A percentile compares a stretch with the other conserved stretches of the same genome.
These are phyloP conservation scores for Fusarium sp. DNA, from an alignment of 2,329 filamentous ascomycete genomes.

Conservation along the genomic window DNA sequence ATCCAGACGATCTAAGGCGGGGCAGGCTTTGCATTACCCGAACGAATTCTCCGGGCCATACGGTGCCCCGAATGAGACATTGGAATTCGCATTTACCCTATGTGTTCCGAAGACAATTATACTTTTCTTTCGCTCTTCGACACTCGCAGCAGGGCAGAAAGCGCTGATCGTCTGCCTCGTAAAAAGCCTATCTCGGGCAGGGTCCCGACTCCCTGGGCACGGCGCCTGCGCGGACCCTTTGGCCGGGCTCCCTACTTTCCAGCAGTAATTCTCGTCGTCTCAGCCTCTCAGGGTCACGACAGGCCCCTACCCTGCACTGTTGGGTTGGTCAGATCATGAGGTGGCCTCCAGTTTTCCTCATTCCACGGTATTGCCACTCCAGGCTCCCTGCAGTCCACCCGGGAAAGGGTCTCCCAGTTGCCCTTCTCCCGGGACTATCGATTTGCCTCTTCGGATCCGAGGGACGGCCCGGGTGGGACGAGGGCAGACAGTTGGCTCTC, in stretches of 20 bases:
- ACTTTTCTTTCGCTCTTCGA: not conserved
- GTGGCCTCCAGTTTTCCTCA: not conserved
- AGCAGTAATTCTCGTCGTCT: constrained; percentile 12
- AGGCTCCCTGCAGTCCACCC: constrained; percentile 11
- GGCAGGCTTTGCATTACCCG: constrained; percentile 17
- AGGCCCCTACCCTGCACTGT: constrained; percentile 1
- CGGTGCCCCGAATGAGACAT: not conserved
- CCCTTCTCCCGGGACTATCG: not conserved
- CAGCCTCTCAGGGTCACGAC: constrained; percentile 10
- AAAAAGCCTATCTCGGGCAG: constrained; percentile 20
- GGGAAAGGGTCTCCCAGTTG: not conserved
- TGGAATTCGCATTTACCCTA: not conserved
- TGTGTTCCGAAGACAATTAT: not conserved
- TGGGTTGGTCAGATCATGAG: constrained; percentile 24
- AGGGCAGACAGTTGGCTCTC: constrained; percentile 16
- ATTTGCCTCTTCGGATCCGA: constrained; percentile 26
- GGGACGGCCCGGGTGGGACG: constrained; percentile 33
- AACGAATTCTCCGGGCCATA: constrained; percentile 18
- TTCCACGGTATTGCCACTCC: constrained; percentile 19
- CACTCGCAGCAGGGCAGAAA: not conserved
- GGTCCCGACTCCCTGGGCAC: constrained; percentile 34
- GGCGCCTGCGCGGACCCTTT: constrained; percentile 31
- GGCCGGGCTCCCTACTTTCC: constrained; percentile 6
- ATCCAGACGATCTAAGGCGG: not conserved
- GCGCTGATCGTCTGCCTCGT: constrained; percentile 6